Evolutionary conservation across 1,139 yeast species (phyloP).

Genomic region (Scheffersomyces lignicola): DNA sequence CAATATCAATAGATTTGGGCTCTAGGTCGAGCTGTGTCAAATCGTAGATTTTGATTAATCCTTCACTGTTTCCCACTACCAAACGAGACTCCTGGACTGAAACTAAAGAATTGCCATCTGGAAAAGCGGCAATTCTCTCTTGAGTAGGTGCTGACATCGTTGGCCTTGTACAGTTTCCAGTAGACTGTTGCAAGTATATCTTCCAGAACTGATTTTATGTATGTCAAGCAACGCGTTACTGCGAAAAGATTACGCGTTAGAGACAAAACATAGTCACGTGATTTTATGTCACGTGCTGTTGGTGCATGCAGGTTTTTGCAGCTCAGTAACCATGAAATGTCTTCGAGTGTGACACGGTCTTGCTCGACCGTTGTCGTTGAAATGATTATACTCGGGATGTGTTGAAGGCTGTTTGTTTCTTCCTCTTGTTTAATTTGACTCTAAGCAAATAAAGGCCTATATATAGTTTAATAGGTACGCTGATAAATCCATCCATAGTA

Average conservation of each 20-base stretch:
- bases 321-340: no score
- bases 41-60: slow-evolving; percentile 52
- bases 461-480: background rate
- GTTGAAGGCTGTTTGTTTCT: no score
- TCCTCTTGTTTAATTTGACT: background rate
- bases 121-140: slow-evolving; percentile 35
- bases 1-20: slow-evolving; percentile 54
- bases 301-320: no score
- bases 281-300: no score
- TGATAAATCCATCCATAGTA: background rate
- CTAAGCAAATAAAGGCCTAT: background rate
- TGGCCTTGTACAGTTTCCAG: slow-evolving; percentile 14
- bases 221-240: no score
- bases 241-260: no score
- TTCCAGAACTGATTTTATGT: no score
- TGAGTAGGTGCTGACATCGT: slow-evolving; percentile 1
- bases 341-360: slow-evolving; percentile 10
- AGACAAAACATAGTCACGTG: no score
- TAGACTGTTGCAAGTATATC: no score
- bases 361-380: background rate
- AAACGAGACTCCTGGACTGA: slow-evolving; percentile 36
- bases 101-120: slow-evolving; percentile 50
- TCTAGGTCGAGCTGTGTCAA: slow-evolving; percentile 48
- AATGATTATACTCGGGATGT: no score
- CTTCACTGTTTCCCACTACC: slow-evolving; percentile 52